Evolutionary conservation across 257 asterid species (phyloP), one percentile per base, ranked within the genome.

Genomic region (Salvia hispanica): DNA sequence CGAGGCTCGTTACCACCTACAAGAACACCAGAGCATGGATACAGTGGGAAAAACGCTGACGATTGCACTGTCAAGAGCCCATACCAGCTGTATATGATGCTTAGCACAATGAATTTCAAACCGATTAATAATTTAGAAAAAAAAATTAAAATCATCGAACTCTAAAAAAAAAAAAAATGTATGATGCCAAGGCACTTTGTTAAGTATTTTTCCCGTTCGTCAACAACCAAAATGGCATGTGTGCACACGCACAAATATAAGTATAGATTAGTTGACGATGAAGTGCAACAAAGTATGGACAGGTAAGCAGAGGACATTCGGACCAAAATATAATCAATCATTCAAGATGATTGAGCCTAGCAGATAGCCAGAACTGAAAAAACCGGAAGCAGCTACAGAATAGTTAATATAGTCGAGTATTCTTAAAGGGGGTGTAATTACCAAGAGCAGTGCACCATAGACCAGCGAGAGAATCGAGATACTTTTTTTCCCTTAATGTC

Each of bases 391-490:
- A 69, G 54, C 48, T 12, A 58, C 42, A 28, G 18, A 37, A 45
- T 15, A 58, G 50, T 40, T 5, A 12, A 45, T 1, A 61, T 37
- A n/a, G 40, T 42, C 31, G 45, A 36, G 61, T 11, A 37, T 53
- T 9, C 48, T 25, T 25, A 18, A 21, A 2, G 16, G 64, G 39
- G 46, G 66, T 14, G 46, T 47, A 54, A 39, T 33, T 80, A 92
- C 97, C 97, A 66, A 93, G 84, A 13, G 97, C 85, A 2, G 97
- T 93, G 85, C 92, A 85, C 99, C 99, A 93, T 73, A 93, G 78
- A 73, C 99, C 99, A 84, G 99, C 97, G 21, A 93, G 95, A 58
- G 96, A 9, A 77, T 90, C 99, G 44, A 93, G 88, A 79, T 88
- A 93, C 81, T 83, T 93, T 68, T 71, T 90, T 64, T 64, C 99